These are phyloP conservation scores for Penstemon newberryi DNA, from an alignment of 257 asterid genomes.

Conservation along the genomic window DNA sequence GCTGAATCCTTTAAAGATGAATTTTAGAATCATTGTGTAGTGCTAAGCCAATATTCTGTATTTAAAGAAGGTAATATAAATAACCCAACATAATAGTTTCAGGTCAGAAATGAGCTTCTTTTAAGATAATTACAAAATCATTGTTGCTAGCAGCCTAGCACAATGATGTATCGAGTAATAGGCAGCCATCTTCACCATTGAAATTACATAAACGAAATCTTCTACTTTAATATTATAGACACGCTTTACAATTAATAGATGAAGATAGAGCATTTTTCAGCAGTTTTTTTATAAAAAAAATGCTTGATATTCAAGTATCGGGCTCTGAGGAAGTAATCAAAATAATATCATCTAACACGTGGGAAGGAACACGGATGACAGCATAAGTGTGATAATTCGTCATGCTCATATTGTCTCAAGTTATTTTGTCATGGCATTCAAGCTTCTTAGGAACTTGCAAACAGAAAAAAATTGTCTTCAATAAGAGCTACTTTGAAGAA, in stretches of 20 bases:
- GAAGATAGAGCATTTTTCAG: slow-evolving; percentile 1
- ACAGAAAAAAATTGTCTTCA: background rate
- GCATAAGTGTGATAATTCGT: background rate
- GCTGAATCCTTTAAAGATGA: slow-evolving; percentile 7
- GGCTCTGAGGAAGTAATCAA: background rate
- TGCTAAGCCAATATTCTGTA: background rate
- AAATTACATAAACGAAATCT: background rate
- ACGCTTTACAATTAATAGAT: slow-evolving; percentile 6
- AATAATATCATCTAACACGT: slow-evolving; percentile 1
- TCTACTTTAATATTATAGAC: slow-evolving; percentile 1
- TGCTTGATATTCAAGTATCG: slow-evolving; percentile 16
- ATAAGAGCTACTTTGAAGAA: slow-evolving; percentile 7
- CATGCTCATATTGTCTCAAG: background rate
- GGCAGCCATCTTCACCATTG: slow-evolving; percentile 1
- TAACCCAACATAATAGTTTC: background rate
- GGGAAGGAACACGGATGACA: background rate
- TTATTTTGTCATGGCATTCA: background rate
- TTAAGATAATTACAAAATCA: background rate
- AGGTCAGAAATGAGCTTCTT: background rate
- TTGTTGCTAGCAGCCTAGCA: slow-evolving; percentile 4
- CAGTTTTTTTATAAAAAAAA: background rate
- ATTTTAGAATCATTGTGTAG: background rate
- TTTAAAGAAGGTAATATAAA: no score
- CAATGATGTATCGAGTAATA: slow-evolving; percentile 12
- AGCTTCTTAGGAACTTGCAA: slow-evolving; percentile 2